Evolutionary conservation across 306 rosid genomes (phyloP).

Genomic region (Hylodesmum podocarpum): DNA sequence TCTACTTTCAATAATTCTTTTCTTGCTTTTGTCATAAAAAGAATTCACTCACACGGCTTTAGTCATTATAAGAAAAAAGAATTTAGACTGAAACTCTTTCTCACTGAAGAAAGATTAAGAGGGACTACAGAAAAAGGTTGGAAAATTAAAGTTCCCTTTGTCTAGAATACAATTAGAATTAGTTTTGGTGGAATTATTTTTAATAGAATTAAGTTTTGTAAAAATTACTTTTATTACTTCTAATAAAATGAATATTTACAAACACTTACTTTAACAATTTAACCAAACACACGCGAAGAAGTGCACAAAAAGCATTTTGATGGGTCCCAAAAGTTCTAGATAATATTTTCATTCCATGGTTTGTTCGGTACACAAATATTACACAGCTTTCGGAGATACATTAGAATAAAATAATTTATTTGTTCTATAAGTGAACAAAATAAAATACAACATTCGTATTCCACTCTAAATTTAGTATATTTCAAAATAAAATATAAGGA

Average conservation of each 20-base stretch:
- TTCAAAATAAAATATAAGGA: background rate
- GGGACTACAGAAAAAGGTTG: background rate
- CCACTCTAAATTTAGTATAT: background rate
- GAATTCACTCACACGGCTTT: background rate
- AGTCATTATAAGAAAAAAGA: background rate
- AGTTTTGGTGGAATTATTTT: no score
- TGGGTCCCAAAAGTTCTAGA: conserved; percentile 32
- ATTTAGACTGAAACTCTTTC: background rate
- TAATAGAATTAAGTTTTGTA: no score
- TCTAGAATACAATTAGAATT: no score
- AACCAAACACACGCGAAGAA: no score
- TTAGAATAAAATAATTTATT: background rate
- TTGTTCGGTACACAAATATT: background rate
- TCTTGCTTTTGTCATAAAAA: background rate
- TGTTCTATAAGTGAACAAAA: background rate
- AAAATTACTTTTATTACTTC: no score
- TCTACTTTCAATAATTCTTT: background rate
- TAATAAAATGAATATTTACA: no score
- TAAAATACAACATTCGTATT: background rate
- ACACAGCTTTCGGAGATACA: background rate
- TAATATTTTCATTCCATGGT: background rate
- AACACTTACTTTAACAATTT: no score
- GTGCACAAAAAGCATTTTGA: conserved; percentile 30
- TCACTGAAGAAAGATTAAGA: background rate
- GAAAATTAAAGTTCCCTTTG: no score